A percentile compares a stretch with the other conserved stretches of the same genome.
Evolutionary conservation across 306 rosid species (phyloP).

Genomic region (Ammopiptanthus mongolicus): DNA sequence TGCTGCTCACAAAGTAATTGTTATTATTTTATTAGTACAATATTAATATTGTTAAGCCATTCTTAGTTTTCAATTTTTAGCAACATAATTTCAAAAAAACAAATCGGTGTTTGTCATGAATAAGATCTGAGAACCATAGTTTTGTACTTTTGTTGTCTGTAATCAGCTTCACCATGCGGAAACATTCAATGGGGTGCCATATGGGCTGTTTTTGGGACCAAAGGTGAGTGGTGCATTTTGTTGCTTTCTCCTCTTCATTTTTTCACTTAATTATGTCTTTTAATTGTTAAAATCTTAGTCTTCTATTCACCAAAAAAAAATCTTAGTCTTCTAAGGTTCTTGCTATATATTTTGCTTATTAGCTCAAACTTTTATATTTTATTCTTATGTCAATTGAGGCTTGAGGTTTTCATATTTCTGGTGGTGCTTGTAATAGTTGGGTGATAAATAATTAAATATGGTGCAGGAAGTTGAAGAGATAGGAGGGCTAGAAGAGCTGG

Average conservation of each 20-base stretch:
- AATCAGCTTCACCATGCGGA: slow-evolving; percentile 90
- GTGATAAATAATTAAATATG: neutral
- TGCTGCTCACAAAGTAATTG: slow-evolving; percentile 76
- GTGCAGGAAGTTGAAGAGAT: slow-evolving; percentile 90
- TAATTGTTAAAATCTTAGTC: neutral
- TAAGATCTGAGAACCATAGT: slow-evolving; percentile 19
- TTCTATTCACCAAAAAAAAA: no score
- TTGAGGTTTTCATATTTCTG: neutral
- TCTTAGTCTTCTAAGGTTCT: neutral
- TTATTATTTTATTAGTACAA: neutral
- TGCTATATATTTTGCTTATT: neutral
- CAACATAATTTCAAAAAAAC: neutral
- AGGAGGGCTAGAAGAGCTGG: slow-evolving; percentile 81
- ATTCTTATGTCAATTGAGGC: neutral
- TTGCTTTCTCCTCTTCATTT: neutral
- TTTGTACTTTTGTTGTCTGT: slow-evolving; percentile 29
- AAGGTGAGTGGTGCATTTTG: slow-evolving; percentile 39
- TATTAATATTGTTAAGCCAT: neutral
- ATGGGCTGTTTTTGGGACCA: slow-evolving; percentile 95
- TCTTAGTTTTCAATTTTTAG: neutral
- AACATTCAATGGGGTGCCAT: slow-evolving; percentile 85
- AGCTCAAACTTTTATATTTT: neutral
- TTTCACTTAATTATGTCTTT: no score
- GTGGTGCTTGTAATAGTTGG: neutral
- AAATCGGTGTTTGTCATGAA: neutral